phyloP scores from a whole-genome alignment of 106 monocot genomes.

The Narthecium ossifragum region DNA sequence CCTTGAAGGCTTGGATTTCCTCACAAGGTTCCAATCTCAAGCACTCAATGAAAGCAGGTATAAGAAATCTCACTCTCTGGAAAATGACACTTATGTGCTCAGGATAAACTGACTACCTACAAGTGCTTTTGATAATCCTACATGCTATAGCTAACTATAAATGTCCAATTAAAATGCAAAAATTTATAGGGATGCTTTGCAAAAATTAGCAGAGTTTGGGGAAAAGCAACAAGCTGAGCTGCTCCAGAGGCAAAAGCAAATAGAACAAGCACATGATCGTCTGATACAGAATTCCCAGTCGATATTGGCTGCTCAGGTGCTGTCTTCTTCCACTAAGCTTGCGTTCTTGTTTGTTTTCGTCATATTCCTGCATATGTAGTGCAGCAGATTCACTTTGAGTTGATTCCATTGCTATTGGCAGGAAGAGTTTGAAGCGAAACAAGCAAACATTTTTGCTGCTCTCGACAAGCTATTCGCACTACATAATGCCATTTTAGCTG shows the following conservation, averaged over 20 bases:
- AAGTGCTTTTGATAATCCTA: too few species aligned
- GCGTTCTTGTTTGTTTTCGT: too few species aligned
- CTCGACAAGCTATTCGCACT: conserved; percentile 78
- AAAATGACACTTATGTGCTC: too few species aligned
- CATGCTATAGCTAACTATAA: too few species aligned
- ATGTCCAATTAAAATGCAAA: too few species aligned
- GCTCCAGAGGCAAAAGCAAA: conserved; percentile 55
- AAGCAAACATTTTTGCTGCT: conserved; percentile 69
- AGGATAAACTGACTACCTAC: too few species aligned
- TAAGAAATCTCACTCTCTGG: neutral
- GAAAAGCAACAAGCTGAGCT: conserved; percentile 74
- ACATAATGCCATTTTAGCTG: conserved; percentile 66
- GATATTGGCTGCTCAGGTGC: conserved; percentile 86
- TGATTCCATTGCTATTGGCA: conserved; percentile 16
- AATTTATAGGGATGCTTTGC: conserved; percentile 61
- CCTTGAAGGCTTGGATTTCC: conserved; percentile 57
- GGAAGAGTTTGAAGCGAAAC: conserved; percentile 81
- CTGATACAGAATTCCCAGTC: conserved; percentile 66
- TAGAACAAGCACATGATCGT: conserved; percentile 59
- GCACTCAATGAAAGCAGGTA: conserved; percentile 90
- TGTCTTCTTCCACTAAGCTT: neutral
- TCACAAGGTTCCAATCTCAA: conserved; percentile 64
- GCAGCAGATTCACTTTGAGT: neutral
- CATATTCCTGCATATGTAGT: too few species aligned
- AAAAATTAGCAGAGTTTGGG: conserved; percentile 63